phyloP scores from a whole-genome alignment of 805 yeast species.

The Torulaspora gathmanii region DNA sequence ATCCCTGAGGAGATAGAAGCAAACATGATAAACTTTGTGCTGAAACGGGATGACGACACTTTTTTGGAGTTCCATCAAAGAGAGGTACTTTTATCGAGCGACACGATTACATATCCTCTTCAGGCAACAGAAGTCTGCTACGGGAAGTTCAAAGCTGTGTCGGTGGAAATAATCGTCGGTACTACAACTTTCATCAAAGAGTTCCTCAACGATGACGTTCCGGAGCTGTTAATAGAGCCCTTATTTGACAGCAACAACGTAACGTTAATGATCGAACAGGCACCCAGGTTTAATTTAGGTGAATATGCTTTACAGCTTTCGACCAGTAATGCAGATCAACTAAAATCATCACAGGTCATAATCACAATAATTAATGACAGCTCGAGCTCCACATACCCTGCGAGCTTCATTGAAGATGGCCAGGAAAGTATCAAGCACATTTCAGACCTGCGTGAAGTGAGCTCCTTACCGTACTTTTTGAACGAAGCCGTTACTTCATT shows the following conservation, averaged over 20 bases:
- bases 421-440: conserved; percentile 3
- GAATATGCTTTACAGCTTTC: conserved; percentile 18
- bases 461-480: conserved; percentile 18
- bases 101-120: conserved; percentile 11
- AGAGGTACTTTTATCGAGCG: conserved; percentile 10
- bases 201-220: conserved; percentile 11
- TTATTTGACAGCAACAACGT: conserved; percentile 20
- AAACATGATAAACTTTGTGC: conserved; percentile 18
- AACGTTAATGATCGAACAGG: conserved; percentile 16
- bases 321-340: conserved; percentile 10
- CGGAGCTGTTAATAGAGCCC: conserved; percentile 15
- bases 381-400: conserved; percentile 4
- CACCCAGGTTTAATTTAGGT: conserved; percentile 18
- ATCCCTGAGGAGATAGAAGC: conserved; percentile 19
- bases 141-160: conserved; percentile 24
- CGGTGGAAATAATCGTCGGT: conserved; percentile 26
- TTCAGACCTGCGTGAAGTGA: background rate
- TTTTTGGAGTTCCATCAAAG: conserved; percentile 13
- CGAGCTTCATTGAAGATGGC: conserved; percentile 12
- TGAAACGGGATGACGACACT: conserved; percentile 19
- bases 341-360: conserved; percentile 6
- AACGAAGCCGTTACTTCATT: conserved; percentile 19
- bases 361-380: conserved; percentile 7
- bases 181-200: conserved; percentile 28
- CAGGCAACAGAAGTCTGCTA: conserved; percentile 21